Conservation (phyloP, 2,329 filamentous ascomycete species). For the Aspergillus texensis region DNA sequence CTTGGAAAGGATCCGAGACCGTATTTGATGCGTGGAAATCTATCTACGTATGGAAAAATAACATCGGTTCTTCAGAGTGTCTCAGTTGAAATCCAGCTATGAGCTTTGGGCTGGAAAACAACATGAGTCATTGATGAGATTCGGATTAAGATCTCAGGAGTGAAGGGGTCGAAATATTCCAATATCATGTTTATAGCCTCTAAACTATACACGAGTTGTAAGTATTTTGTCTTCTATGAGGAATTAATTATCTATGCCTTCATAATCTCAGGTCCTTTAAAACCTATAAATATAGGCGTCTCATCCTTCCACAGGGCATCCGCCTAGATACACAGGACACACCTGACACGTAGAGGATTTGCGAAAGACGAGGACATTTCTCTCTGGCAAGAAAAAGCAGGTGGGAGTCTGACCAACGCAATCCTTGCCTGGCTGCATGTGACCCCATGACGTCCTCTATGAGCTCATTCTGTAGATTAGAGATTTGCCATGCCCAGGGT, state of each 20-base stretch:
- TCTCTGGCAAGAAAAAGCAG: no score
- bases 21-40: not conserved
- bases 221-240: not conserved
- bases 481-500: no score
- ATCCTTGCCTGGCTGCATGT: no score
- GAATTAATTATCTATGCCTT: not conserved
- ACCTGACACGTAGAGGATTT: no score
- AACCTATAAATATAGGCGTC: not conserved
- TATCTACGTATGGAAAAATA: not conserved
- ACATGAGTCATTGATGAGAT: not conserved
- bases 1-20: not conserved
- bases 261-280: not conserved
- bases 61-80: not conserved
- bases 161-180: not conserved
- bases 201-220: not conserved
- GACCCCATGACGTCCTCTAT: no score
- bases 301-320: no score
- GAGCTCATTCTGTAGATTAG: no score
- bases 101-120: not conserved
- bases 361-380: no score
- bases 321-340: no score
- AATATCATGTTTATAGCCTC: not conserved
- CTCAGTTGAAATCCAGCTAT: not conserved
- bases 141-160: no score
- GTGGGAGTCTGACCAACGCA: no score